phyloP scores from a whole-genome alignment of 306 rosid species.

The Delonix regia region DNA sequence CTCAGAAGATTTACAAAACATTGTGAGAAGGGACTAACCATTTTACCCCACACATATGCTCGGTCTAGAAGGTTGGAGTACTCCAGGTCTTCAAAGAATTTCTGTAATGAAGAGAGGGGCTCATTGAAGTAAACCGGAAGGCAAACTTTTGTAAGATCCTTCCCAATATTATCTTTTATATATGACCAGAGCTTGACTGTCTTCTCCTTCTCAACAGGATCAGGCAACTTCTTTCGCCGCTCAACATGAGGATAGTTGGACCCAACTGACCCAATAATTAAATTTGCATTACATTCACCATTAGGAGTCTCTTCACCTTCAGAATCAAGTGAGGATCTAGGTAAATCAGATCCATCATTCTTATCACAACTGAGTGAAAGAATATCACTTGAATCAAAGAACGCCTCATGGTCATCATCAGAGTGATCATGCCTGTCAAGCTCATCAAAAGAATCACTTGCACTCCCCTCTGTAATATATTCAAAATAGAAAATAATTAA shows the following conservation, averaged over 20 bases:
- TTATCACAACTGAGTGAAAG: slow-evolving; percentile 65
- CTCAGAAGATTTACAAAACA: background rate
- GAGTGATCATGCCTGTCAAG: slow-evolving; percentile 71
- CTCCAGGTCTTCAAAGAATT: slow-evolving; percentile 90
- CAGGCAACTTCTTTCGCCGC: slow-evolving; percentile 83
- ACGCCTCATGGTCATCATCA: slow-evolving; percentile 76
- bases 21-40: slow-evolving; percentile 51
- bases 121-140: slow-evolving; percentile 95
- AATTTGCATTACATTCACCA: slow-evolving; percentile 48
- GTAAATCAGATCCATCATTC: slow-evolving; percentile 56
- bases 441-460: slow-evolving; percentile 76
- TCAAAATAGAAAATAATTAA: slow-evolving; percentile 19
- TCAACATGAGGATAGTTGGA: slow-evolving; percentile 57
- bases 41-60: slow-evolving; percentile 85
- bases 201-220: slow-evolving; percentile 84
- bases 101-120: slow-evolving; percentile 87
- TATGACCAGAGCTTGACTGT: slow-evolving; percentile 92
- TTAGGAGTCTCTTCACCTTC: slow-evolving; percentile 57
- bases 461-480: slow-evolving; percentile 71
- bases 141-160: slow-evolving; percentile 89
- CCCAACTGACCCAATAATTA: slow-evolving; percentile 55
- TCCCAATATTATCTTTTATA: slow-evolving; percentile 90
- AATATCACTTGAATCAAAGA: slow-evolving; percentile 77
- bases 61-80: slow-evolving; percentile 81
- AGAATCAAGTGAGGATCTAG: slow-evolving; percentile 56